Percentiles rank a stretch among this genome's conserved stretches.
Conservation (phyloP, 179 eudicot species). For the Patellifolia procumbens region DNA sequence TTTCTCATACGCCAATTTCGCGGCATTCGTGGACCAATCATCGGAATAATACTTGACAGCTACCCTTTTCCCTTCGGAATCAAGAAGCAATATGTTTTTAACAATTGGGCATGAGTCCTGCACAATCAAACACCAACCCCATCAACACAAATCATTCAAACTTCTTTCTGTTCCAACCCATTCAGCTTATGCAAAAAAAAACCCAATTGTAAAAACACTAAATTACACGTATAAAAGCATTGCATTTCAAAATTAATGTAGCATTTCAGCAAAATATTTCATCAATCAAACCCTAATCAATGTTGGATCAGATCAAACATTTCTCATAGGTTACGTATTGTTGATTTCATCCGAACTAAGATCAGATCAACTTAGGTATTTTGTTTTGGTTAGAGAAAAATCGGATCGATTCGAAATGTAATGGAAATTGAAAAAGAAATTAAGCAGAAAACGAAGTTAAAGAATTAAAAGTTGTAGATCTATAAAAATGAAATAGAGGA, state of each 20-base stretch:
- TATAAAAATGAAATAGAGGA: constrained; percentile 4
- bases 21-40: constrained; percentile 76
- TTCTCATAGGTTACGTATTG: too few species aligned
- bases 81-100: constrained; percentile 67
- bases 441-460: neutral
- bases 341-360: too few species aligned
- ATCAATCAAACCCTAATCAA: constrained; percentile 1
- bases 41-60: constrained; percentile 78
- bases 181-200: too few species aligned
- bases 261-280: too few species aligned
- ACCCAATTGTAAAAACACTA: neutral
- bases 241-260: too few species aligned
- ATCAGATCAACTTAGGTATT: constrained; percentile 2
- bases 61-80: constrained; percentile 78
- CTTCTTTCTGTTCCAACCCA: too few species aligned
- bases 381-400: neutral
- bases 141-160: constrained; percentile 11
- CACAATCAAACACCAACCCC: constrained; percentile 13
- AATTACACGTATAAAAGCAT: too few species aligned
- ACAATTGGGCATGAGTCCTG: constrained; percentile 64
- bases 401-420: constrained; percentile 3
- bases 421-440: neutral
- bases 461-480: neutral
- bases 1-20: constrained; percentile 79
- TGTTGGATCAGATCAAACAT: too few species aligned